A percentile compares a stretch with the other conserved stretches of the same genome.
Evolutionary conservation across 164 flowering plant species (phyloP).

Genomic region (Echeveria elegans): DNA sequence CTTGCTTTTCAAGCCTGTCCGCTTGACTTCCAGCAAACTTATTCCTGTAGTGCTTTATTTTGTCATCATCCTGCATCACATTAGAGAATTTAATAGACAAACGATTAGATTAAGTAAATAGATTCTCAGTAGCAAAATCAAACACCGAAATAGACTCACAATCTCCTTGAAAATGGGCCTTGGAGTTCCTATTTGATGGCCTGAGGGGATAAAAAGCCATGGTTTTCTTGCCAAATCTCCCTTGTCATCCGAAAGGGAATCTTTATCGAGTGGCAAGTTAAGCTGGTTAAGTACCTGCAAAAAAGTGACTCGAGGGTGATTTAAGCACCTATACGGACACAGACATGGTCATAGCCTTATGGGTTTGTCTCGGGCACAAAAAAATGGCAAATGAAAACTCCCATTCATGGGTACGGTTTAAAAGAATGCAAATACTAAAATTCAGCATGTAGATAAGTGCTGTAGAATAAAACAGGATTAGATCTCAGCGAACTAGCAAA

Average conservation of each 20-base stretch:
- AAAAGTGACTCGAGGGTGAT: neutral
- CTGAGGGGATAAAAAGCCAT: conserved; percentile 69
- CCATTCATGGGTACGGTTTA: too few relatives aligned
- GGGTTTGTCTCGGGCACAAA: too few relatives aligned
- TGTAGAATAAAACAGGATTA: too few relatives aligned
- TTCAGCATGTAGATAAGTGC: too few relatives aligned
- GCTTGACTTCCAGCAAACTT: conserved; percentile 96
- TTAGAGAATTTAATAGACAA: conserved; percentile 1
- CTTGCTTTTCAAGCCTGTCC: conserved; percentile 62
- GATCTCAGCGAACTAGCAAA: too few relatives aligned
- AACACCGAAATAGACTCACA: conserved; percentile 28
- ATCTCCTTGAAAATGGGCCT: conserved; percentile 73
- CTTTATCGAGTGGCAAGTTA: conserved; percentile 42
- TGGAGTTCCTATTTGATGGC: conserved; percentile 79
- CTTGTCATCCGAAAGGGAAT: conserved; percentile 57
- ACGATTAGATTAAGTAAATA: neutral
- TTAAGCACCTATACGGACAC: too few relatives aligned
- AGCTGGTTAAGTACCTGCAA: conserved; percentile 86
- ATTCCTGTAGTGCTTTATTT: conserved; percentile 38
- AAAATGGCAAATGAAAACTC: too few relatives aligned
- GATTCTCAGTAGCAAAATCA: neutral
- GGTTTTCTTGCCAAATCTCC: conserved; percentile 60
- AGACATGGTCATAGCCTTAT: too few relatives aligned
- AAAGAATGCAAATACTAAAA: too few relatives aligned
- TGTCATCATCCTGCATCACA: conserved; percentile 59